These are phyloP conservation scores for Tolypocladium paradoxum DNA, from an alignment of 2,329 filamentous ascomycete species.

Conservation along the genomic window DNA sequence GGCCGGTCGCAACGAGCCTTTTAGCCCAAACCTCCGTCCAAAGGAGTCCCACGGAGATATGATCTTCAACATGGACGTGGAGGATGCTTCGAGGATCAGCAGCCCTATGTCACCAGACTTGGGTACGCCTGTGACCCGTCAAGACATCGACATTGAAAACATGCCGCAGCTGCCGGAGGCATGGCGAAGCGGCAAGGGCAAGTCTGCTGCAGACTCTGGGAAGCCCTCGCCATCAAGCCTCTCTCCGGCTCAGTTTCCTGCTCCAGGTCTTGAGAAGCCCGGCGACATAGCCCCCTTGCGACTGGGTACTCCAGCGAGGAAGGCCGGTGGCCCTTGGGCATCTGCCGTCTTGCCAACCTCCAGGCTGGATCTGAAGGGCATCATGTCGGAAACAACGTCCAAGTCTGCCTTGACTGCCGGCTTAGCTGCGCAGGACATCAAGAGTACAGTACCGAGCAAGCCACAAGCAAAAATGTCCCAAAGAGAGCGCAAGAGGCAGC, in stretches of 20 bases:
- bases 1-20: conserved; percentile 38
- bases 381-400: conserved; percentile 53
- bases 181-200: conserved; percentile 13
- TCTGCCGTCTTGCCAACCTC: conserved; percentile 39
- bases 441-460: conserved; percentile 25
- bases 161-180: conserved; percentile 18
- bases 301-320: conserved; percentile 3
- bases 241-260: background rate
- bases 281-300: background rate
- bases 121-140: conserved; percentile 8
- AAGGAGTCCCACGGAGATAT: conserved; percentile 63
- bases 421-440: conserved; percentile 38
- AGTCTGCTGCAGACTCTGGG: conserved; percentile 1
- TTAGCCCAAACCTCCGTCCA: conserved; percentile 57
- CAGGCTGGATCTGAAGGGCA: conserved; percentile 65
- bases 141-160: conserved; percentile 14
- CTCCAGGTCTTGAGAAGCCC: background rate
- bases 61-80: conserved; percentile 93
- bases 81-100: conserved; percentile 28
- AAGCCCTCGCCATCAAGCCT: background rate
- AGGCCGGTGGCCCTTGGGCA: conserved; percentile 36
- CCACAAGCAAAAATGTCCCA: conserved; percentile 63
- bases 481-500: conserved; percentile 79
- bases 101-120: conserved; percentile 17
- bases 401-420: conserved; percentile 44